These are phyloP conservation scores for Hyaloscypha hepaticicola DNA, from an alignment of 495 filamentous ascomycete genomes.

Conservation along the genomic window DNA sequence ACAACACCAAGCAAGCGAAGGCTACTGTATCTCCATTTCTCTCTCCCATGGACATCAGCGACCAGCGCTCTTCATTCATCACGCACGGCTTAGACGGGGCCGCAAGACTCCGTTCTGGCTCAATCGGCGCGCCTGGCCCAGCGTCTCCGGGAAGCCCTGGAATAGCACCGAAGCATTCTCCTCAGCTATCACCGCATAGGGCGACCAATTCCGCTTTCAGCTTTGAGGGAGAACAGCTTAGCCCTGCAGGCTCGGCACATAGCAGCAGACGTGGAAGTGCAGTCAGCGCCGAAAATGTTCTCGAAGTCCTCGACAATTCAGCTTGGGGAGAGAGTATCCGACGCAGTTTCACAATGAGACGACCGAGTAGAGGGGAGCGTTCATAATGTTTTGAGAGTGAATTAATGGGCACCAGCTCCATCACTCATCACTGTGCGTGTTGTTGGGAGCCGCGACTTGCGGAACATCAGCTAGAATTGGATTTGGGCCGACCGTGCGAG, in stretches of 20 bases:
- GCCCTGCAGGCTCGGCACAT: slow-evolving; percentile 33
- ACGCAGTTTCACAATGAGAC: slow-evolving; percentile 78
- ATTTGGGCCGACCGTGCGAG: slow-evolving; percentile 19
- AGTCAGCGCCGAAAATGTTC: slow-evolving; percentile 75
- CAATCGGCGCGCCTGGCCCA: slow-evolving; percentile 32
- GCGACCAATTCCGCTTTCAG: slow-evolving; percentile 31
- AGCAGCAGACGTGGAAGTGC: slow-evolving; percentile 60
- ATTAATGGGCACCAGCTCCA: slow-evolving; percentile 10
- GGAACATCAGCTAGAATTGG: slow-evolving; percentile 19
- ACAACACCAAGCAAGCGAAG: slow-evolving; percentile 19
- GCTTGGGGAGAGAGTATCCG: slow-evolving; percentile 92
- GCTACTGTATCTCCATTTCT: slow-evolving; percentile 21
- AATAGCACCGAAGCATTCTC: slow-evolving; percentile 15
- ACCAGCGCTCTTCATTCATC: slow-evolving; percentile 27
- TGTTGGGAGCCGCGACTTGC: slow-evolving; percentile 13
- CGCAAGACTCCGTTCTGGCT: slow-evolving; percentile 33
- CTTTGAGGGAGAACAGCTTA: slow-evolving; percentile 33
- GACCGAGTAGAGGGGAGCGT: slow-evolving; percentile 35
- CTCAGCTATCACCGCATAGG: slow-evolving; percentile 26
- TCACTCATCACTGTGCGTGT: slow-evolving; percentile 6
- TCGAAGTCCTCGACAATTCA: slow-evolving; percentile 79
- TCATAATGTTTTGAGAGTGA: slow-evolving; percentile 17
- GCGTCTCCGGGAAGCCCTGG: slow-evolving; percentile 20
- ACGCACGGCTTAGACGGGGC: slow-evolving; percentile 27
- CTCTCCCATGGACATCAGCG: slow-evolving; percentile 22